Conservation (phyloP, 768 basidiomycete species). For the Trametes gibbosa region DNA sequence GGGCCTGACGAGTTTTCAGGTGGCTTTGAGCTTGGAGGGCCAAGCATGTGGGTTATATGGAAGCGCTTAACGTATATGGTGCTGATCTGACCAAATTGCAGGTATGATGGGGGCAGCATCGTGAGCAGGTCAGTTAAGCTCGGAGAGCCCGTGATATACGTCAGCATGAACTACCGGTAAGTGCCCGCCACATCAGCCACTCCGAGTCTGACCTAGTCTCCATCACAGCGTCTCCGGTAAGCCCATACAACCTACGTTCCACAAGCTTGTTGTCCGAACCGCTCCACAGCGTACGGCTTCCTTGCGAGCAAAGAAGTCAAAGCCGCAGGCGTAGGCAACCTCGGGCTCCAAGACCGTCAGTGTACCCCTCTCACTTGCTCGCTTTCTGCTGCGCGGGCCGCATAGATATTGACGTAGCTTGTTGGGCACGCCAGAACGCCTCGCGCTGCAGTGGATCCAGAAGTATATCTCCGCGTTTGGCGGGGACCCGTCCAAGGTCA, state of each 20-base stretch:
- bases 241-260: background rate
- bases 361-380: too few species aligned
- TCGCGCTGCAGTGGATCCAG: conserved; percentile 44
- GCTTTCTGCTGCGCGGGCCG: too few species aligned
- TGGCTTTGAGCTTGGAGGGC: conserved; percentile 42
- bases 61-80: background rate
- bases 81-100: conserved; percentile 5
- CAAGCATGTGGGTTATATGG: conserved; percentile 4
- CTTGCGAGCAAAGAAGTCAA: conserved; percentile 40
- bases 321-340: conserved; percentile 40
- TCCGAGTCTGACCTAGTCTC: background rate
- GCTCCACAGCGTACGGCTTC: conserved; percentile 38
- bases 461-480: conserved; percentile 42
- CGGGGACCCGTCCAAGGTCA: conserved; percentile 44
- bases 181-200: background rate
- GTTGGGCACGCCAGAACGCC: conserved; percentile 27
- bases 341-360: conserved; percentile 51
- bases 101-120: conserved; percentile 44
- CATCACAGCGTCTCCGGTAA: conserved; percentile 9
- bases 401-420: background rate
- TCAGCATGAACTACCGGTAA: conserved; percentile 53
- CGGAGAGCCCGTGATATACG: conserved; percentile 46
- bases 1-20: conserved; percentile 23
- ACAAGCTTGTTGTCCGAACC: background rate
- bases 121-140: conserved; percentile 45